A percentile compares a stretch with the other conserved stretches of the same genome.
Conservation (phyloP, 306 rosid species). For the Gastrolobium villosum region DNA sequence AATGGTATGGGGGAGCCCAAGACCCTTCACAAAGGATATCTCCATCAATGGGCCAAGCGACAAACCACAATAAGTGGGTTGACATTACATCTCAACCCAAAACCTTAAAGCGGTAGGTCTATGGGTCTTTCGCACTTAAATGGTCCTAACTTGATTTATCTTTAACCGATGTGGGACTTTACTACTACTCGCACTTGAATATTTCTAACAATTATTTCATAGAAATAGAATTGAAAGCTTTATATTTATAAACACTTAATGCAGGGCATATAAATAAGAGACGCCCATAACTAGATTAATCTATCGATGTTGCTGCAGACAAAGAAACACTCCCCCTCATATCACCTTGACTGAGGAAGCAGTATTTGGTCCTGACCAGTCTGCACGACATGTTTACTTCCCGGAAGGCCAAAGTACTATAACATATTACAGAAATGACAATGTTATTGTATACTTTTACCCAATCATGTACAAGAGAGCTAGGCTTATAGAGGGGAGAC, state of each 20-base stretch:
- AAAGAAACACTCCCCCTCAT: not conserved
- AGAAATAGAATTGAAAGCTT: constrained; percentile 17
- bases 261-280: not conserved
- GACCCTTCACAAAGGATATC: no score
- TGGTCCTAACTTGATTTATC: no score
- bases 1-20: no score
- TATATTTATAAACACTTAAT: not conserved
- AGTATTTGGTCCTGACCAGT: not conserved
- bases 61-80: no score
- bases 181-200: no score
- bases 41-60: no score
- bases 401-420: not conserved
- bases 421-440: not conserved
- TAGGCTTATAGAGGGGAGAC: not conserved
- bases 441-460: not conserved
- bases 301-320: not conserved
- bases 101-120: no score
- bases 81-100: no score
- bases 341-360: constrained; percentile 26
- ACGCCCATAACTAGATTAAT: not conserved
- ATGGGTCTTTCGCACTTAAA: no score
- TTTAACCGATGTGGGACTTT: no score
- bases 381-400: not conserved
- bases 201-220: no score
- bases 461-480: not conserved